Evolutionary conservation across 2,329 filamentous ascomycete species (phyloP).

Genomic region (Hypomyces perniciosus): DNA sequence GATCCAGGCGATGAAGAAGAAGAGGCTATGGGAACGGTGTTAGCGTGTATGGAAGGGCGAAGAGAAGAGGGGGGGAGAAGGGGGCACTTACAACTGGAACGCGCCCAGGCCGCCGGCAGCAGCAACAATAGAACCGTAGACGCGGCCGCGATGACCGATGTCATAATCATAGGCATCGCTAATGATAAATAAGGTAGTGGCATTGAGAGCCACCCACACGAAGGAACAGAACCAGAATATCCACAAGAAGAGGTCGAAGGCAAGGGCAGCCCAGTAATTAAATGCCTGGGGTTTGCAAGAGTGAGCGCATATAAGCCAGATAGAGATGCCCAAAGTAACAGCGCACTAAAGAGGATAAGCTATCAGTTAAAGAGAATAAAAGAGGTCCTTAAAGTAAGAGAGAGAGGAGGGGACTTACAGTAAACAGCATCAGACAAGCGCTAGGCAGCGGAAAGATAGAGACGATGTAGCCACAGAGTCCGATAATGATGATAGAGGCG

Average conservation of each 20-base stretch:
- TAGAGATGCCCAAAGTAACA: conserved; percentile 37
- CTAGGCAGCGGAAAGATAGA: conserved; percentile 30
- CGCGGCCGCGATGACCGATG: no score
- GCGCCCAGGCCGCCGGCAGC: conserved; percentile 36
- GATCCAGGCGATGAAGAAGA: conserved; percentile 36
- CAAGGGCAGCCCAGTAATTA: conserved; percentile 49
- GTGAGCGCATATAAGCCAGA: conserved; percentile 43
- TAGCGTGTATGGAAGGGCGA: accelerated
- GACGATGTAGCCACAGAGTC: conserved; percentile 40
- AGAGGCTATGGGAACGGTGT: conserved; percentile 26
- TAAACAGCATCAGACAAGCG: conserved; percentile 30
- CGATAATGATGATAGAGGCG: conserved; percentile 41
- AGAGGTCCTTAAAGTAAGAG: no score
- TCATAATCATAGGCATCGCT: no score
- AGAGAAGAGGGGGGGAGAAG: no score
- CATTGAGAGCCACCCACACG: no score
- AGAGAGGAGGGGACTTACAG: conserved; percentile 31
- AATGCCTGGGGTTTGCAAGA: conserved; percentile 35
- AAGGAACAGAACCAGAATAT: conserved; percentile 52
- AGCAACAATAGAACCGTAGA: conserved; percentile 26
- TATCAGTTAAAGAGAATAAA: no score
- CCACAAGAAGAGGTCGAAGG: conserved; percentile 44
- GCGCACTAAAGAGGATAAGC: no score
- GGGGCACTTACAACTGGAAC: conserved; percentile 35
- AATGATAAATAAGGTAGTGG: no score